These are phyloP conservation scores for Psidium guajava DNA, from an alignment of 345 rosid species.

Conservation along the genomic window DNA sequence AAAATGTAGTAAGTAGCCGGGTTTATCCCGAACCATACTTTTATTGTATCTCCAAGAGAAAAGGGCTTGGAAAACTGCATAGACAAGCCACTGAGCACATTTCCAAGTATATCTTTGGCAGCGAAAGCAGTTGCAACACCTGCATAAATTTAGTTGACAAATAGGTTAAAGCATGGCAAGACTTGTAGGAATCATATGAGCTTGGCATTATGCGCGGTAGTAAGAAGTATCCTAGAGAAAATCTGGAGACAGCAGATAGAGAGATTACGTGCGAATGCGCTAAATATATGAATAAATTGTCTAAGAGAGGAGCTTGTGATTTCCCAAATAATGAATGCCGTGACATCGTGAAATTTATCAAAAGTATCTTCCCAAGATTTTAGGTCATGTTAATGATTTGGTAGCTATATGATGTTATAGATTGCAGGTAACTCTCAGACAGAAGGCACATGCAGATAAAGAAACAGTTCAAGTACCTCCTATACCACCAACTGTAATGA, in stretches of 20 bases:
- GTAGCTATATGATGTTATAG: not conserved
- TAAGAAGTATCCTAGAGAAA: not conserved
- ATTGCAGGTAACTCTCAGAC: not conserved
- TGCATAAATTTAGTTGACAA: constrained; percentile 10
- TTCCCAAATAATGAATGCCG: not conserved
- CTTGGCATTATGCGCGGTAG: not conserved
- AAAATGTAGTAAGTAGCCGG: not conserved
- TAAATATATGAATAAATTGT: not conserved
- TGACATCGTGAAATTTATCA: not conserved
- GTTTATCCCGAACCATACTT: constrained; percentile 34
- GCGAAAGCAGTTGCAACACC: constrained; percentile 99
- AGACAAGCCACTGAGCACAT: constrained; percentile 82
- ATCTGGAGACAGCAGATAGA: not conserved
- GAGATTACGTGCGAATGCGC: not conserved
- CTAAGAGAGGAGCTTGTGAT: not conserved
- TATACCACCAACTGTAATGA: constrained; percentile 92
- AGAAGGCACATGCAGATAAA: not conserved
- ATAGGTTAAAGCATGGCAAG: not conserved
- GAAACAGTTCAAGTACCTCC: constrained; percentile 41
- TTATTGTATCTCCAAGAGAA: constrained; percentile 88
- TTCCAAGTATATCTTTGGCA: constrained; percentile 81
- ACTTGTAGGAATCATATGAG: not conserved
- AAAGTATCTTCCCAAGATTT: not conserved
- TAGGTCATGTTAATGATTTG: not conserved
- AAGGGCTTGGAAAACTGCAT: constrained; percentile 86